phyloP scores from a whole-genome alignment of 2,329 filamentous ascomycete species.

The Colletotrichum chlorophyti region DNA sequence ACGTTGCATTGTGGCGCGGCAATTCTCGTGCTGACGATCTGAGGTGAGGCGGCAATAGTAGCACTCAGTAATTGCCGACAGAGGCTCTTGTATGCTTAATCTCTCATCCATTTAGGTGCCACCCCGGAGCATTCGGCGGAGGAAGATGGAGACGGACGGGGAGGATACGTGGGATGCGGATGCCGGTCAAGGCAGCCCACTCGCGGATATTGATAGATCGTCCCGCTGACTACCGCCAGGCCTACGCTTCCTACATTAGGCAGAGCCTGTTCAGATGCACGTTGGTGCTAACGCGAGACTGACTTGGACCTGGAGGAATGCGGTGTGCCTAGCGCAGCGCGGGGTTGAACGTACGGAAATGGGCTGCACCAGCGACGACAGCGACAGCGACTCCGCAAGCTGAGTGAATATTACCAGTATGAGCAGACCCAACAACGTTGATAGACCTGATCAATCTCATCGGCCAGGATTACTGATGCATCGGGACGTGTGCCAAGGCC shows the following conservation, averaged over 20 bases:
- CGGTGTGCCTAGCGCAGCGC: too few species aligned
- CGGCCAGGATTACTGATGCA: constrained; percentile 14
- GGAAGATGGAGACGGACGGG: not conserved
- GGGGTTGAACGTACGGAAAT: too few species aligned
- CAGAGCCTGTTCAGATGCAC: too few species aligned
- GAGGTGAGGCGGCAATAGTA: constrained; percentile 19
- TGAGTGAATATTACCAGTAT: not conserved
- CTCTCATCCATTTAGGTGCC: not conserved
- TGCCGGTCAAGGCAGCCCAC: constrained; percentile 14
- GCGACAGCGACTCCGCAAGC: too few species aligned
- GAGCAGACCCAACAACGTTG: too few species aligned
- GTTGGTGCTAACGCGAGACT: too few species aligned
- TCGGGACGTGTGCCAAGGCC: constrained; percentile 20
- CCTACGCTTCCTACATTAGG: not conserved
- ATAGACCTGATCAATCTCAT: too few species aligned
- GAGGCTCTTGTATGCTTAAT: constrained; percentile 19
- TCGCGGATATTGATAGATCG: constrained; percentile 9
- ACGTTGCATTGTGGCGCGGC: constrained; percentile 20
- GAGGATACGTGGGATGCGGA: constrained; percentile 1
- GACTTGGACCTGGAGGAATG: too few species aligned
- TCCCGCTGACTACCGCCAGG: constrained; percentile 7
- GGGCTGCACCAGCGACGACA: too few species aligned
- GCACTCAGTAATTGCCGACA: constrained; percentile 8
- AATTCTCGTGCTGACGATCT: constrained; percentile 9
- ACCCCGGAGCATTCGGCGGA: too few species aligned